A percentile compares a stretch with the other conserved stretches of the same genome.
Conservation (phyloP, 2,329 filamentous ascomycete genomes). For the Diaporthe citrichinensis region DNA sequence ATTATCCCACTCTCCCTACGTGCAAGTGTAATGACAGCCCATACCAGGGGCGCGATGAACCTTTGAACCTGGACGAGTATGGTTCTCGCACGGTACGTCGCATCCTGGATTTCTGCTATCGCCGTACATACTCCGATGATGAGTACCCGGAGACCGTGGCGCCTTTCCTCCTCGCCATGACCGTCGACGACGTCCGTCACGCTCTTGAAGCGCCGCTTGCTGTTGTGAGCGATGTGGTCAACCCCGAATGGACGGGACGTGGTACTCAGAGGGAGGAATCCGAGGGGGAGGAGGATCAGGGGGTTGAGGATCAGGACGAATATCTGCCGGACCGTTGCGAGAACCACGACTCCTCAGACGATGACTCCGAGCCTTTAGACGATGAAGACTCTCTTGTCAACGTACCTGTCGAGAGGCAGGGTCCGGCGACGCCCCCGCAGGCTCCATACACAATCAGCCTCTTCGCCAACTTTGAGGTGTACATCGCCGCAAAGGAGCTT, state of each 20-base stretch:
- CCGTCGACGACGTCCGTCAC: not conserved
- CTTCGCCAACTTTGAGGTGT: not conserved
- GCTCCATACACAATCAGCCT: slow-evolving; percentile 5
- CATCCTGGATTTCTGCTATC: not conserved
- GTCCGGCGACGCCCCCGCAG: not conserved
- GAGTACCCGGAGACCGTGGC: not conserved
- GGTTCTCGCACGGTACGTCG: not conserved
- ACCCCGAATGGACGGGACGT: not conserved
- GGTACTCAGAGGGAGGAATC: no score
- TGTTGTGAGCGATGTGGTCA: not conserved
- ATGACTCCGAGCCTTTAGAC: not conserved
- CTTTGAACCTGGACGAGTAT: not conserved
- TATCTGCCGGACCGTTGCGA: not conserved
- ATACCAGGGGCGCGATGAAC: not conserved
- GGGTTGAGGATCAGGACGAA: not conserved
- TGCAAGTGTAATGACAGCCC: not conserved
- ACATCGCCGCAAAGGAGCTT: not conserved
- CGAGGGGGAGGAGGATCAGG: not conserved
- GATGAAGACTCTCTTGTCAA: not conserved
- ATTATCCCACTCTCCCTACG: fast-evolving
- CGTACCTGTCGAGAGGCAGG: not conserved
- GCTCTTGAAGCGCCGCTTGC: not conserved
- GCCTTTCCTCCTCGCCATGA: not conserved
- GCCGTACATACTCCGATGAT: not conserved
- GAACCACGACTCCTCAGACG: no score